A percentile compares a stretch with the other conserved stretches of the same genome.
Evolutionary conservation across 176 grass and related monocot genomes (phyloP).

Genomic region (Oryza brachyantha): DNA sequence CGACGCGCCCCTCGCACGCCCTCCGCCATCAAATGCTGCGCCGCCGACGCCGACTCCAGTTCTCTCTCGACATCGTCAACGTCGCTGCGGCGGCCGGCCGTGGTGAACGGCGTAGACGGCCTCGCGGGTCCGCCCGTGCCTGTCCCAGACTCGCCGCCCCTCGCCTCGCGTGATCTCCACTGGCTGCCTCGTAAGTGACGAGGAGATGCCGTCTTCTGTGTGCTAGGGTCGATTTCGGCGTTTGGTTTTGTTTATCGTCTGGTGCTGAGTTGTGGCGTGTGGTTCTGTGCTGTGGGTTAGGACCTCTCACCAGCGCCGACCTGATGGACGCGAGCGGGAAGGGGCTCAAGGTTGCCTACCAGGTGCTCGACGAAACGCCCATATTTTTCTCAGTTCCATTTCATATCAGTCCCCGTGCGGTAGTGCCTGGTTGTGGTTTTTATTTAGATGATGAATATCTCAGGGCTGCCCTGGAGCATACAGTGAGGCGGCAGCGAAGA

Average conservation of each 20-base stretch:
- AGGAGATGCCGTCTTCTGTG: background rate
- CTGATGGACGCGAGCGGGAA: conserved; percentile 30
- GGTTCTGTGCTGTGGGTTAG: background rate
- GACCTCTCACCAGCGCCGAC: conserved; percentile 48
- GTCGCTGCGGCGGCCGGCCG: background rate
- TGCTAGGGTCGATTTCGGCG: background rate
- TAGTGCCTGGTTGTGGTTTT: background rate
- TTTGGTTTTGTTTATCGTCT: background rate
- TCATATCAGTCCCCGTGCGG: background rate
- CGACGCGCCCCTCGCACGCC: background rate
- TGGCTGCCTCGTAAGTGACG: conserved; percentile 34
- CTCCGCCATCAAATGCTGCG: conserved; percentile 24
- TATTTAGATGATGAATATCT: background rate
- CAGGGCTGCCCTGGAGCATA: conserved; percentile 82
- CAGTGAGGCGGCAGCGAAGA: conserved; percentile 79
- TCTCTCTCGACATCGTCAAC: background rate
- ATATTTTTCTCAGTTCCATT: background rate
- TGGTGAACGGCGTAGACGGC: background rate
- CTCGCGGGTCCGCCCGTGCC: conserved; percentile 19
- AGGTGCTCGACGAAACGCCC: conserved; percentile 46
- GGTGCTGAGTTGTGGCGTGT: background rate
- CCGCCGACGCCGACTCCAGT: background rate
- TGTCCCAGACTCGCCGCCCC: background rate
- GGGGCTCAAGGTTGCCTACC: conserved; percentile 70
- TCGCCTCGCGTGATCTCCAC: conserved; percentile 1